Percentiles rank a stretch among this genome's conserved stretches.
These are phyloP conservation scores for Rhynchospora tenuis DNA, from an alignment of 176 grass and related monocot species.

Conservation along the genomic window DNA sequence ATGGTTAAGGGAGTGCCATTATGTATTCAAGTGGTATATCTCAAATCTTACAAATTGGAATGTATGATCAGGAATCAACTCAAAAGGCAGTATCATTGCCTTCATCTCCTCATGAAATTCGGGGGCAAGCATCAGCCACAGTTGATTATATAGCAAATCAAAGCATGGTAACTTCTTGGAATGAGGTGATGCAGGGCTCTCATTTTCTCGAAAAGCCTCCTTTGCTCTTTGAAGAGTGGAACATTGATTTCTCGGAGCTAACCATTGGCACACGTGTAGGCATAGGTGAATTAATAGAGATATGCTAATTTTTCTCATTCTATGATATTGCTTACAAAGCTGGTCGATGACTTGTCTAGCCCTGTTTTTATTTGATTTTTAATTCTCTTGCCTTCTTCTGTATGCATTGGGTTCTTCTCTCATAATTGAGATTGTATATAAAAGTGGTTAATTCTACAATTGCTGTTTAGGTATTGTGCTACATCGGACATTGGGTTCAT, in stretches of 20 bases:
- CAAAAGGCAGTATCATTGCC: slow-evolving; percentile 93
- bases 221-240: slow-evolving; percentile 97
- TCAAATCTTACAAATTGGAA: background rate
- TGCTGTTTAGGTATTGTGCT: background rate
- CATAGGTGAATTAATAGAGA: slow-evolving; percentile 59
- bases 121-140: slow-evolving; percentile 43
- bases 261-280: slow-evolving; percentile 97
- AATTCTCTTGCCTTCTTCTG: background rate
- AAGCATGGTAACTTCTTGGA: slow-evolving; percentile 67
- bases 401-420: background rate
- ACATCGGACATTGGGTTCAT: background rate
- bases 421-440: background rate
- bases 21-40: background rate
- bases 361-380: background rate
- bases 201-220: slow-evolving; percentile 81
- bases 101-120: slow-evolving; percentile 92
- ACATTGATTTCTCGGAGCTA: slow-evolving; percentile 92
- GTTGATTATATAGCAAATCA: slow-evolving; percentile 76
- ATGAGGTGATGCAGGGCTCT: slow-evolving; percentile 71
- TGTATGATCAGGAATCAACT: slow-evolving; percentile 31
- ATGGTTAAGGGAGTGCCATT: background rate
- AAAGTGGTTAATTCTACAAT: background rate
- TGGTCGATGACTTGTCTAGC: background rate
- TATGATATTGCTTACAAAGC: background rate
- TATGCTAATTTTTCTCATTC: background rate